These are phyloP conservation scores for Aspergillus sp. DNA, from an alignment of 2,329 filamentous ascomycete species.

Conservation along the genomic window DNA sequence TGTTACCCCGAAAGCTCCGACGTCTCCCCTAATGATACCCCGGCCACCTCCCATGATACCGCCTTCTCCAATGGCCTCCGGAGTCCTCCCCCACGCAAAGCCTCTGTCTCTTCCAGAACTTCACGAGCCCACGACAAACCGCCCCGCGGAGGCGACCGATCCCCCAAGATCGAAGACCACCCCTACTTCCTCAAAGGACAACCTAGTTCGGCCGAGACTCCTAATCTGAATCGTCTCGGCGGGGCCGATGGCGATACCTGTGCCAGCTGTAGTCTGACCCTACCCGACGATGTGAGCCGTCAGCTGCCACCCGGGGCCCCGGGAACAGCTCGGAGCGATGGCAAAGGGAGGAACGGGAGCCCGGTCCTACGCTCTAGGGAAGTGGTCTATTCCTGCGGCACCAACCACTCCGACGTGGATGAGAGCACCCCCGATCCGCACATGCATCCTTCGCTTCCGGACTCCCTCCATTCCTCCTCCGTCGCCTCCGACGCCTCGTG, in stretches of 20 bases:
- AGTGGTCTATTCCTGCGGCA: constrained; percentile 52
- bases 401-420: constrained; percentile 35
- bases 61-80: constrained; percentile 25
- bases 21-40: constrained; percentile 43
- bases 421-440: constrained; percentile 36
- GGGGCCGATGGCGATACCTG: constrained; percentile 53
- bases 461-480: constrained; percentile 42
- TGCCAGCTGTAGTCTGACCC: constrained; percentile 57
- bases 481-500: constrained; percentile 46
- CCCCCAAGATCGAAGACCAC: constrained; percentile 47
- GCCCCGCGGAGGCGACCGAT: constrained; percentile 18
- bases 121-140: constrained; percentile 13
- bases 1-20: constrained; percentile 46
- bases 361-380: constrained; percentile 57
- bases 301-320: constrained; percentile 54
- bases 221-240: constrained; percentile 40
- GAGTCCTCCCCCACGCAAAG: constrained; percentile 16
- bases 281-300: constrained; percentile 55
- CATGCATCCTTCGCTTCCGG: constrained; percentile 36
- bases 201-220: constrained; percentile 41
- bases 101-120: constrained; percentile 13
- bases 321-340: constrained; percentile 50
- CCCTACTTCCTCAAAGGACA: constrained; percentile 50
- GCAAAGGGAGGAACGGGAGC: constrained; percentile 50
- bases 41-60: constrained; percentile 31